phyloP scores from a whole-genome alignment of 305 asterid species.

The Solanum hybrid region DNA sequence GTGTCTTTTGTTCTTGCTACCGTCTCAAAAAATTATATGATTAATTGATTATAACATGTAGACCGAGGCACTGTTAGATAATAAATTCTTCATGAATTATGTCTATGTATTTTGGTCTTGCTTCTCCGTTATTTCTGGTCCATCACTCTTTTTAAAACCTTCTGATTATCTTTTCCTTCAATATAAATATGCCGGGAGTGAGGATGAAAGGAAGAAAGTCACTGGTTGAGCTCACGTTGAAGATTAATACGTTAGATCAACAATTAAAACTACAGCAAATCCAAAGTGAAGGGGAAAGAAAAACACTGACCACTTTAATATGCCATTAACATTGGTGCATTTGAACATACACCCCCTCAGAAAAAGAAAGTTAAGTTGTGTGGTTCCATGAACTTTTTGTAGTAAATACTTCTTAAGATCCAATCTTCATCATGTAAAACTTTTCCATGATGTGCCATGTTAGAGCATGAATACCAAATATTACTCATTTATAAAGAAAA shows the following conservation, averaged over 20 bases:
- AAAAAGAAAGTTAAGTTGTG: not conserved
- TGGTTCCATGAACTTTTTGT: not conserved
- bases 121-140: not conserved
- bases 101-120: not conserved
- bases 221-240: not conserved
- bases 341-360: not conserved
- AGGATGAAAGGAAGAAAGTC: not conserved
- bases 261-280: not conserved
- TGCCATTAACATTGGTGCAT: not conserved
- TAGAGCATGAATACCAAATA: not conserved
- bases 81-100: not conserved
- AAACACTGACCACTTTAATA: not conserved
- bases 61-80: not conserved
- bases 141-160: not conserved
- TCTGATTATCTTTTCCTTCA: not conserved
- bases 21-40: not conserved
- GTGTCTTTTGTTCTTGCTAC: slow-evolving; percentile 13
- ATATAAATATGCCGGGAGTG: not conserved
- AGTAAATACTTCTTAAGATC: not conserved
- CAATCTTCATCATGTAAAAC: not conserved
- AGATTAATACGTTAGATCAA: not conserved
- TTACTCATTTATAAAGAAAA: not conserved
- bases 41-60: not conserved
- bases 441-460: not conserved
- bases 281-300: not conserved